A percentile compares a stretch with the other conserved stretches of the same genome.
phyloP scores from a whole-genome alignment of 352 stramenopile genomes.

The Phytophthora pluvialis region DNA sequence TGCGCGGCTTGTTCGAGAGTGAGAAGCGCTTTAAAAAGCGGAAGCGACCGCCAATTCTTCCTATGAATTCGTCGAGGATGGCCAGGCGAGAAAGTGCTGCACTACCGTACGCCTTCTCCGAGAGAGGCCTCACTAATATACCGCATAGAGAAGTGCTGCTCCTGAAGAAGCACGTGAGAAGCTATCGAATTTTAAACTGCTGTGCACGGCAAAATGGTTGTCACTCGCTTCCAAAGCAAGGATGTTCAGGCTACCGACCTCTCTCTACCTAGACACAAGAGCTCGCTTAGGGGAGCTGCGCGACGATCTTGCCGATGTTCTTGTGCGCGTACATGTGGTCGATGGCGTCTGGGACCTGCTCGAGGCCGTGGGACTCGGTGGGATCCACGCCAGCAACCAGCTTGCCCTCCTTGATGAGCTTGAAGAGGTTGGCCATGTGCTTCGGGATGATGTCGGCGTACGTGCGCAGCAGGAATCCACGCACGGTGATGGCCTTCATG shows the following conservation, averaged over 20 bases:
- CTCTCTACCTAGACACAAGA: too few relatives aligned
- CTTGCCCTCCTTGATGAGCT: slow-evolving; percentile 55
- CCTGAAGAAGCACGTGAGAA: not conserved
- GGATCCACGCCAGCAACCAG: slow-evolving; percentile 49
- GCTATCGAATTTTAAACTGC: not conserved
- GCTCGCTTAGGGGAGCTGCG: slow-evolving; percentile 47
- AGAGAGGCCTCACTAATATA: not conserved
- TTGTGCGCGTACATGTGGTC: slow-evolving; percentile 72
- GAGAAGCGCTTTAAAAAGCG: not conserved
- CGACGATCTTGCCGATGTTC: slow-evolving; percentile 79
- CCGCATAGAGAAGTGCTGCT: not conserved
- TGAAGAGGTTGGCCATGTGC: slow-evolving; percentile 53
- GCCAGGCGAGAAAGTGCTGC: slow-evolving; percentile 24
- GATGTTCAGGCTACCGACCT: too few relatives aligned
- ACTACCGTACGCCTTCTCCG: not conserved
- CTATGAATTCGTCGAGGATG: not conserved
- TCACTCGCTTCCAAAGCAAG: not conserved
- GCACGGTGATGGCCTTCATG: slow-evolving; percentile 45
- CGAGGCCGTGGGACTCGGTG: slow-evolving; percentile 52
- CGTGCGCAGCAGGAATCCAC: slow-evolving; percentile 48
- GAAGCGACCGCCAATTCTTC: slow-evolving; percentile 1
- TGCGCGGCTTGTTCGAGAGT: slow-evolving; percentile 17
- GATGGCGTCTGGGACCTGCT: slow-evolving; percentile 55
- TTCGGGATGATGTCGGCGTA: slow-evolving; percentile 43
- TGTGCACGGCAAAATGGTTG: not conserved